Evolutionary conservation across 2,329 filamentous ascomycete genomes (phyloP), one percentile per base, ranked within the genome.

Genomic region (Neonectria coccinea): DNA sequence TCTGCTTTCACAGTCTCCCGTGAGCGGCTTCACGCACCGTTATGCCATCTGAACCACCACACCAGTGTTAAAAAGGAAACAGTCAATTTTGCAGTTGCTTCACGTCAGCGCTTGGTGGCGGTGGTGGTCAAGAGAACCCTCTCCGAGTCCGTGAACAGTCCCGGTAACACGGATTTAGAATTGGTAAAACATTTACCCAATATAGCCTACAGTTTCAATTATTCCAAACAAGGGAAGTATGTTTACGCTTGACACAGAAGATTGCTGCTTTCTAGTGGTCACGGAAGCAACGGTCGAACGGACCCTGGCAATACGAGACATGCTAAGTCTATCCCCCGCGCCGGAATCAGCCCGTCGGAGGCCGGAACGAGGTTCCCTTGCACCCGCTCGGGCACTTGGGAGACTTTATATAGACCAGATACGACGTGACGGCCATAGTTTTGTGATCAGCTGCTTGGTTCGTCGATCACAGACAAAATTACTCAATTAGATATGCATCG

Each of bases 271-370:
- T 48, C 27, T 29, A n/a, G 2, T 18, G 5, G 16, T 20, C 41
- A 45, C 36, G 53, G 45, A 47, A 39, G 16, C 20, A 41, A 22
- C 10, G 20, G 27, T 20, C 11, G 47, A 36, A 41, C 36, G 16
- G 31, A 7, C 45, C 36, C n/a, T 25, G 27, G 51, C 8, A 29
- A 53, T 41, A 53, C 36, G 18, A 56, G 44, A 22, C 44, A 44
- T 20, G 27, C 6, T 29, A n/a, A 27, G 59, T 42, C 44, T 9
- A 25, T 45, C 25, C 44, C 44, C 22, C 27, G 41, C 29, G 36
- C 18, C 20, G 11, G 6, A 16, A 27, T 41, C 16, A 20, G 14
- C 14, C 47, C 6, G 11, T 10, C 54, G 45, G 45, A 22, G 11
- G 6, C 16, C 29, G 47, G 53, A 22, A 31, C 29, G 29, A 12